phyloP scores from a whole-genome alignment of 2,329 filamentous ascomycete genomes.

The Trichoderma sp. region DNA sequence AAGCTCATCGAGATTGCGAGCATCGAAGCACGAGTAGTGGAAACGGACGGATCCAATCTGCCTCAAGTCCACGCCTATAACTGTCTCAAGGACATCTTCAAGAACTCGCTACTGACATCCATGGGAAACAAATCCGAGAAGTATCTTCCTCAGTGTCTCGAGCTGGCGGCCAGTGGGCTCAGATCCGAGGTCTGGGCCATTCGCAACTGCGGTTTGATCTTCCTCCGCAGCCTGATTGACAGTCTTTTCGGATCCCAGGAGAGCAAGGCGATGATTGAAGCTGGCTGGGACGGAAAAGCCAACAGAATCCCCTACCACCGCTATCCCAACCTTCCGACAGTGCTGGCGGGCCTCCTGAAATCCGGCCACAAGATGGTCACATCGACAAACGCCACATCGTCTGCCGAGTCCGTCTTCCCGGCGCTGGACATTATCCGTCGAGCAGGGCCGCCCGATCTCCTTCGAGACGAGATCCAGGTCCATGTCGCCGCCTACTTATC shows the following conservation, averaged over 20 bases:
- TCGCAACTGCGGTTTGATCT: slow-evolving; percentile 86
- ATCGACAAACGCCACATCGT: slow-evolving; percentile 40
- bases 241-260: slow-evolving; percentile 75
- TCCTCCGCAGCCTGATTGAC: slow-evolving; percentile 84
- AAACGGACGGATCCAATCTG: slow-evolving; percentile 67
- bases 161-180: slow-evolving; percentile 78
- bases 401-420: slow-evolving; percentile 75
- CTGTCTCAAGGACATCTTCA: slow-evolving; percentile 89
- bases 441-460: slow-evolving; percentile 63
- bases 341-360: slow-evolving; percentile 65
- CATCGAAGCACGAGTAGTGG: slow-evolving; percentile 54
- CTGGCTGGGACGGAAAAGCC: slow-evolving; percentile 65
- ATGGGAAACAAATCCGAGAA: slow-evolving; percentile 72
- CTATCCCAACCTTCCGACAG: slow-evolving; percentile 65
- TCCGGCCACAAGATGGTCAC: slow-evolving; percentile 52
- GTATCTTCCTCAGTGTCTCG: slow-evolving; percentile 72
- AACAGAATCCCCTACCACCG: slow-evolving; percentile 70
- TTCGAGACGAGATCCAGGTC: slow-evolving; percentile 57
- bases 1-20: slow-evolving; percentile 63
- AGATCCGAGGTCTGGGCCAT: slow-evolving; percentile 89
- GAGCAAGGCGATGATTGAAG: slow-evolving; percentile 64
- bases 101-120: slow-evolving; percentile 73
- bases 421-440: slow-evolving; percentile 79
- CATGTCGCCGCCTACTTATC: slow-evolving; percentile 65
- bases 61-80: slow-evolving; percentile 96